Percentiles rank a stretch among this genome's conserved stretches.
These are phyloP conservation scores for Wickerhamomyces bovis DNA, from an alignment of 805 yeast genomes.

Conservation along the genomic window DNA sequence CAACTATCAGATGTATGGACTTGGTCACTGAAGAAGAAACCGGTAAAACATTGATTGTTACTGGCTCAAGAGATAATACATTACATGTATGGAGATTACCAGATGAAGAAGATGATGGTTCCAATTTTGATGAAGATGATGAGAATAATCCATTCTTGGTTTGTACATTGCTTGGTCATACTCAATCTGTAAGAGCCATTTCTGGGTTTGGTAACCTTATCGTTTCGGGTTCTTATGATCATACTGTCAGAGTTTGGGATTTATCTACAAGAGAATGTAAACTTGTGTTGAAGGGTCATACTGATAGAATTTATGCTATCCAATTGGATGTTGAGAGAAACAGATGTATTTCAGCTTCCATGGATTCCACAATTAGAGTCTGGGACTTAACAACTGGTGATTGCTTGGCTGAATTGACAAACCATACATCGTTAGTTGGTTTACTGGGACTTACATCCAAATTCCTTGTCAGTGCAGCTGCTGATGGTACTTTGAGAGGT, in stretches of 20 bases:
- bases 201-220: slow-evolving; percentile 80
- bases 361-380: slow-evolving; percentile 81
- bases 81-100: slow-evolving; percentile 84
- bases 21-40: slow-evolving; percentile 64
- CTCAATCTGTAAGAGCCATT: slow-evolving; percentile 78
- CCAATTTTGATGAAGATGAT: slow-evolving; percentile 28
- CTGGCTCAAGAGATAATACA: slow-evolving; percentile 85
- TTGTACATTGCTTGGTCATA: slow-evolving; percentile 67
- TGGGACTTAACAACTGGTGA: slow-evolving; percentile 85
- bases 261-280: slow-evolving; percentile 66
- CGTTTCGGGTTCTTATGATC: slow-evolving; percentile 87
- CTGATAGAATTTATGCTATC: slow-evolving; percentile 84
- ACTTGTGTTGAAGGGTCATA: slow-evolving; percentile 74
- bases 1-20: slow-evolving; percentile 89
- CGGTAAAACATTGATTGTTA: slow-evolving; percentile 65
- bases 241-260: slow-evolving; percentile 90
- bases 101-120: slow-evolving; percentile 25
- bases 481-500: slow-evolving; percentile 84
- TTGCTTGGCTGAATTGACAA: slow-evolving; percentile 64
- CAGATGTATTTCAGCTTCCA: slow-evolving; percentile 84
- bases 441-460: slow-evolving; percentile 70
- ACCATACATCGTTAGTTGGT: slow-evolving; percentile 89
- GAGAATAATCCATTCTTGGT: slow-evolving; percentile 55
- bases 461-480: slow-evolving; percentile 88
- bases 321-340: slow-evolving; percentile 70